Conservation (phyloP, 1,284 basidiomycete genomes). For the Moesziomyces parantarcticus region DNA sequence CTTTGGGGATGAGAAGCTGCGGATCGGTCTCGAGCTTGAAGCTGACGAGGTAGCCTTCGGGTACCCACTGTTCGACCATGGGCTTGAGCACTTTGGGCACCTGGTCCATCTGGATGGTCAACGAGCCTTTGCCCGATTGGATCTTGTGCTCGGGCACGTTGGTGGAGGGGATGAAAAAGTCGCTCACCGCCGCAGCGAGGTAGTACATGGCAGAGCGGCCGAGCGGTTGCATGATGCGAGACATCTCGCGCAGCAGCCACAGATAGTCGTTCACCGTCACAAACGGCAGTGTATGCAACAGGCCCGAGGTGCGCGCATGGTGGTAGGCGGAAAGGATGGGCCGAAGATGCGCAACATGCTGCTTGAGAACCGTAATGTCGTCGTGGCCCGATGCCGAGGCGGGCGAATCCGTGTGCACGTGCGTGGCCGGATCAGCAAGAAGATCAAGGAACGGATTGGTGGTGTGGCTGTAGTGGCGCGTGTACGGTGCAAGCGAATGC, state of each 20-base stretch:
- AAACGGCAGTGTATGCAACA: constrained; percentile 86
- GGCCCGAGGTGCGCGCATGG: constrained; percentile 77
- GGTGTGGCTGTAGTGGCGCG: constrained; percentile 94
- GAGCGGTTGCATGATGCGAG: constrained; percentile 73
- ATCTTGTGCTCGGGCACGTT: constrained; percentile 97
- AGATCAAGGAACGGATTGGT: constrained; percentile 98
- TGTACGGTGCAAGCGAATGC: constrained; percentile 96
- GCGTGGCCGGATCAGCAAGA: constrained; percentile 74
- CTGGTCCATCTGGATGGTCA: constrained; percentile 97
- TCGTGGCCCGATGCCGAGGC: constrained; percentile 25
- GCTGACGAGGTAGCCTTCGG: constrained; percentile 89
- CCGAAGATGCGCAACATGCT: constrained; percentile 76
- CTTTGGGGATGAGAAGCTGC: constrained; percentile 86
- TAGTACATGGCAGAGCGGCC: constrained; percentile 88
- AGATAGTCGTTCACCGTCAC: constrained; percentile 97
- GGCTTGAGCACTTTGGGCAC: constrained; percentile 95
- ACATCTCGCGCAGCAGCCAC: constrained; percentile 86
- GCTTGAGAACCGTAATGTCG: constrained; percentile 76
- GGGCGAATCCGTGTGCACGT: constrained; percentile 23
- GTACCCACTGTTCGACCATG: constrained; percentile 92
- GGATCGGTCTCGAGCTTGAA: constrained; percentile 99
- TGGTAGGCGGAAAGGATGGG: constrained; percentile 85
- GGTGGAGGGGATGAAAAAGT: constrained; percentile 93
- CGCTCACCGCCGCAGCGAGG: constrained; percentile 95
- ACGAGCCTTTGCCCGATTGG: constrained; percentile 85